Percentiles rank a stretch among this genome's conserved stretches.
Evolutionary conservation across 1,284 basidiomycete species (phyloP).

Genomic region (Cryptococcus jaspeensis): DNA sequence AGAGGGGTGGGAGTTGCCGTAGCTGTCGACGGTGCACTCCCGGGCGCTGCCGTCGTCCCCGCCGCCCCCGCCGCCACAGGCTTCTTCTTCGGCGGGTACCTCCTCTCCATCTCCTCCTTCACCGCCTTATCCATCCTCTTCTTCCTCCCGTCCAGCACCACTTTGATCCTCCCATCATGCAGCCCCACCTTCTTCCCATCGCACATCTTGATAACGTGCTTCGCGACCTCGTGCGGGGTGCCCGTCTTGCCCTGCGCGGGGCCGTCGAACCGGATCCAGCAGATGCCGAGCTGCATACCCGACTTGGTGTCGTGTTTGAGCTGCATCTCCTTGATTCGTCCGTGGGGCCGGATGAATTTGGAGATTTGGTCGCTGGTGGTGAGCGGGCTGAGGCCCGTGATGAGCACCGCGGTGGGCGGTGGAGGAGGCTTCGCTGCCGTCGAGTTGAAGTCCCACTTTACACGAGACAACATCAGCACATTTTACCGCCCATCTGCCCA

Average conservation of each 20-base stretch:
- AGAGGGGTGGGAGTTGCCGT: not conserved
- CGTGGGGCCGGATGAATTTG: constrained; percentile 67
- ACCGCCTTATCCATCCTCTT: constrained; percentile 48
- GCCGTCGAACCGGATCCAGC: constrained; percentile 66
- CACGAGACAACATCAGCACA: constrained; percentile 1
- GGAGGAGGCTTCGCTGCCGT: constrained; percentile 71
- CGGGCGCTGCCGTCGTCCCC: constrained; percentile 6
- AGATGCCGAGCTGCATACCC: constrained; percentile 79
- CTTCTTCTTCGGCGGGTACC: constrained; percentile 53
- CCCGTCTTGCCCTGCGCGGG: constrained; percentile 29
- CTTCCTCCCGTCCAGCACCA: constrained; percentile 54
- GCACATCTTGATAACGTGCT: constrained; percentile 43
- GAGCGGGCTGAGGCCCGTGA: constrained; percentile 70
- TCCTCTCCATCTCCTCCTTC: constrained; percentile 59
- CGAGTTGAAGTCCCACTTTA: constrained; percentile 73
- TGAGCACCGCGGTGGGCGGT: constrained; percentile 61
- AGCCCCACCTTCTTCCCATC: constrained; percentile 51
- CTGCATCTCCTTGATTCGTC: constrained; percentile 68
- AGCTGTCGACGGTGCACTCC: constrained; percentile 8
- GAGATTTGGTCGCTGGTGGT: constrained; percentile 67
- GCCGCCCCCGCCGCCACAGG: constrained; percentile 7
- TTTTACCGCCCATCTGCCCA: not conserved
- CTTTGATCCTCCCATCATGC: constrained; percentile 38
- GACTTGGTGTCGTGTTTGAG: constrained; percentile 76
- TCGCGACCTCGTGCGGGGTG: constrained; percentile 48